Conservation (phyloP, 2,329 filamentous ascomycete species). For the Aspergillus novofumigatus region DNA sequence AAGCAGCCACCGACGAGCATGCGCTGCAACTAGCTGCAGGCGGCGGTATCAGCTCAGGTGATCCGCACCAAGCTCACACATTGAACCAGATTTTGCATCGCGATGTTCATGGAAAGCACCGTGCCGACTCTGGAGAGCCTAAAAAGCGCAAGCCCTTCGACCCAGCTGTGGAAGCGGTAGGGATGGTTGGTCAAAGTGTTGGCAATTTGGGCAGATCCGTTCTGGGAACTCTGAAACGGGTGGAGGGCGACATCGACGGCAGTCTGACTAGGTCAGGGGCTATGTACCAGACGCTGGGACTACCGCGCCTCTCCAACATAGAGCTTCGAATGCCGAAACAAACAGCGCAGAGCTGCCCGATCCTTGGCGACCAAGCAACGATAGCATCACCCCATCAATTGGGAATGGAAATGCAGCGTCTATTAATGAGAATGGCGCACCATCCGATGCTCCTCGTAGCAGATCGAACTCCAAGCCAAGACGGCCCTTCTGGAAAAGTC, state of each 20-base stretch:
- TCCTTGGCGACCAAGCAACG: not conserved
- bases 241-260: constrained; percentile 34
- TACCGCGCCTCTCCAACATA: no score
- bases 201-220: constrained; percentile 44
- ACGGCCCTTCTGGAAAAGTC: constrained; percentile 31
- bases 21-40: constrained; percentile 44
- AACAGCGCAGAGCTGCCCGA: not conserved
- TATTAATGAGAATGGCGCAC: not conserved
- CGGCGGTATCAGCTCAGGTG: constrained; percentile 51
- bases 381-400: not conserved
- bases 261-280: constrained; percentile 33
- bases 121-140: constrained; percentile 11
- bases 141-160: constrained; percentile 32
- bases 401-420: not conserved
- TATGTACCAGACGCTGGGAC: constrained; percentile 21
- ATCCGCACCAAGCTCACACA: constrained; percentile 55
- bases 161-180: constrained; percentile 49
- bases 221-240: constrained; percentile 40
- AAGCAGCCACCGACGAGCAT: constrained; percentile 51
- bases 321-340: no score
- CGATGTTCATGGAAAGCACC: constrained; percentile 9
- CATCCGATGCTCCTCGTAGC: constrained; percentile 1
- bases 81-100: constrained; percentile 43
- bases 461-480: constrained; percentile 14
- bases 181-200: constrained; percentile 48